Conservation (phyloP, 1,284 basidiomycete genomes). For the Fomitiporia mediterranea region DNA sequence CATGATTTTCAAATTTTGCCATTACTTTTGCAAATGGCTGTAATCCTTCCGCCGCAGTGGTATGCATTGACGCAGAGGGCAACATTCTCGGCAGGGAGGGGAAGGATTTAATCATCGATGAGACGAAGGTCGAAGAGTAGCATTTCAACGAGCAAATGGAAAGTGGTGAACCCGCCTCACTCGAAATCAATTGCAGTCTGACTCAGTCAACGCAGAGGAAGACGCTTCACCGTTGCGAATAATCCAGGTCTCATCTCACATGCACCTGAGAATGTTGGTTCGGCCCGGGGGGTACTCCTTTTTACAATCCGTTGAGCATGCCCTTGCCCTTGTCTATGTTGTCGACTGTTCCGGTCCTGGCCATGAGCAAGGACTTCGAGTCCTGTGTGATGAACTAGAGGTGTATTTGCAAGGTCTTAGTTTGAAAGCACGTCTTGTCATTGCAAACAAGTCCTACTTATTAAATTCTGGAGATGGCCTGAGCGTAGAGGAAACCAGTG, state of each 20-base stretch:
- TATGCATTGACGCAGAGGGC: conserved; percentile 80
- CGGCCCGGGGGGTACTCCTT: conserved; percentile 97
- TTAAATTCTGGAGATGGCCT: conserved; percentile 46
- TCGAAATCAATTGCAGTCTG: conserved; percentile 44
- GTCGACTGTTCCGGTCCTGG: conserved; percentile 75
- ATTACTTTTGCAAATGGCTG: too few species aligned
- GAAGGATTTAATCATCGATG: conserved; percentile 57
- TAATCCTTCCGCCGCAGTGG: conserved; percentile 94
- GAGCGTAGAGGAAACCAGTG: conserved; percentile 45
- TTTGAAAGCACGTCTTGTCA: conserved; percentile 71
- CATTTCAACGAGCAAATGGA: conserved; percentile 43
- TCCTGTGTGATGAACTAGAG: conserved; percentile 79
- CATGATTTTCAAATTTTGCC: too few species aligned
- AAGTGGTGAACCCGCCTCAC: conserved; percentile 49
- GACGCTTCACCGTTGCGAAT: conserved; percentile 91
- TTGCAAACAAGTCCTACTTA: conserved; percentile 94
- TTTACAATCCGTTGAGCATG: conserved; percentile 89
- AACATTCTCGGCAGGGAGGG: conserved; percentile 61
- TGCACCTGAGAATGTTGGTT: conserved; percentile 85
- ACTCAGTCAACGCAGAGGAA: conserved; percentile 39
- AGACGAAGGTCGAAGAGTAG: conserved; percentile 61
- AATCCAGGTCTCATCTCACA: conserved; percentile 89
- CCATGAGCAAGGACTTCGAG: conserved; percentile 72
- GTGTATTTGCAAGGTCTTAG: conserved; percentile 81
- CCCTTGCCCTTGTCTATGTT: conserved; percentile 86